These are phyloP conservation scores for Graphilbum fragrans DNA, from an alignment of 2,329 filamentous ascomycete genomes.

Conservation along the genomic window DNA sequence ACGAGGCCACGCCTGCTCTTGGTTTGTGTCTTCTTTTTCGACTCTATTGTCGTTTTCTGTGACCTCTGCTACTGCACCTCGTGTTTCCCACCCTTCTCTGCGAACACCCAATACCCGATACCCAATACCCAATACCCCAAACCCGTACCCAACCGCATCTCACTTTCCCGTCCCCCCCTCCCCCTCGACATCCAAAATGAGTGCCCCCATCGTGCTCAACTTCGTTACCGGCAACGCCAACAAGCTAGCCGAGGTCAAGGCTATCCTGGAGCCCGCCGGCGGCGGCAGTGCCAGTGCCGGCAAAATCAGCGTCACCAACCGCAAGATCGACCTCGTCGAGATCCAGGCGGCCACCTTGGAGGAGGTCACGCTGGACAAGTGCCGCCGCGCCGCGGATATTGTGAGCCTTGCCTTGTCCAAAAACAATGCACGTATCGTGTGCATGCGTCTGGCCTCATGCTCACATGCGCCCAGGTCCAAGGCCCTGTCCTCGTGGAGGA, in stretches of 20 bases:
- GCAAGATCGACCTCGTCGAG: slow-evolving; percentile 71
- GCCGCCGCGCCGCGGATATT: slow-evolving; percentile 63
- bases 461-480: slow-evolving; percentile 41
- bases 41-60: too few relatives aligned
- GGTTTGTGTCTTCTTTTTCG: too few relatives aligned
- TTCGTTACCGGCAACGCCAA: slow-evolving; percentile 97
- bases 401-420: slow-evolving; percentile 31
- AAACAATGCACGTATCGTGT: not conserved
- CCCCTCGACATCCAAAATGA: slow-evolving; percentile 27
- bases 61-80: too few relatives aligned
- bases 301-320: slow-evolving; percentile 56
- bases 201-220: slow-evolving; percentile 45
- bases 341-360: slow-evolving; percentile 88
- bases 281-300: not conserved
- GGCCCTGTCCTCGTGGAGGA: slow-evolving; percentile 93
- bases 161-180: not conserved
- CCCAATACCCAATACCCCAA: too few relatives aligned
- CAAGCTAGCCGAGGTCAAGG: slow-evolving; percentile 81
- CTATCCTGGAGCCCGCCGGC: slow-evolving; percentile 59
- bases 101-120: too few relatives aligned
- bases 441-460: slow-evolving; percentile 1
- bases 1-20: too few relatives aligned
- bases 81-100: not conserved
- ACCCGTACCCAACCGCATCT: not conserved
- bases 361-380: slow-evolving; percentile 84